These are phyloP conservation scores for Pythium guiyangense DNA, from an alignment of 352 stramenopile species.

Conservation along the genomic window DNA sequence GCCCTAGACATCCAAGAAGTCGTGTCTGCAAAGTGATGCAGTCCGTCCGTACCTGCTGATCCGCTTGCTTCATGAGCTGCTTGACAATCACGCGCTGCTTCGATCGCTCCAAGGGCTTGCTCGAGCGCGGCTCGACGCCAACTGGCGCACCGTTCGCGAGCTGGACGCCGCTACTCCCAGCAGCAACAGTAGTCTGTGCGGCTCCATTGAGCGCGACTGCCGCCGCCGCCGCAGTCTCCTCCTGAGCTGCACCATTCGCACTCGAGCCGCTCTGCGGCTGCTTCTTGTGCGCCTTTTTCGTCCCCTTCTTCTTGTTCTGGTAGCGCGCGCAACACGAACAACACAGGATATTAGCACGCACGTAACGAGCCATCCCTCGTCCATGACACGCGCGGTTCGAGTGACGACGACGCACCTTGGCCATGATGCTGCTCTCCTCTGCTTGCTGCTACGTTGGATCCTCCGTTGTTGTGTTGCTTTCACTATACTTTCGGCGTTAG, in stretches of 20 bases:
- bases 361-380: not conserved
- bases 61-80: slow-evolving; percentile 54
- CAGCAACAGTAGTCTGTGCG: not conserved
- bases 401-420: too few relatives aligned
- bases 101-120: slow-evolving; percentile 22
- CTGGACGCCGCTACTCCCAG: not conserved
- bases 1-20: not conserved
- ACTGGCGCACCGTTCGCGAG: slow-evolving; percentile 4
- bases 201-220: slow-evolving; percentile 1
- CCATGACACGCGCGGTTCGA: not conserved
- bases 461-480: too few relatives aligned
- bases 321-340: not conserved
- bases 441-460: not conserved
- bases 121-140: slow-evolving; percentile 13
- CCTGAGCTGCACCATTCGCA: not conserved
- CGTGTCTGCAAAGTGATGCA: too few relatives aligned
- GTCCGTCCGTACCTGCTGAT: slow-evolving; percentile 28
- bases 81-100: slow-evolving; percentile 56
- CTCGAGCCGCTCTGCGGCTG: slow-evolving; percentile 25
- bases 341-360: not conserved
- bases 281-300: slow-evolving; percentile 54
- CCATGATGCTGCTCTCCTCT: too few relatives aligned
- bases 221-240: not conserved
- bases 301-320: slow-evolving; percentile 38
- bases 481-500: too few relatives aligned